phyloP scores from a whole-genome alignment of 2,329 filamentous ascomycete genomes.

The Fusarium duplospermum region DNA sequence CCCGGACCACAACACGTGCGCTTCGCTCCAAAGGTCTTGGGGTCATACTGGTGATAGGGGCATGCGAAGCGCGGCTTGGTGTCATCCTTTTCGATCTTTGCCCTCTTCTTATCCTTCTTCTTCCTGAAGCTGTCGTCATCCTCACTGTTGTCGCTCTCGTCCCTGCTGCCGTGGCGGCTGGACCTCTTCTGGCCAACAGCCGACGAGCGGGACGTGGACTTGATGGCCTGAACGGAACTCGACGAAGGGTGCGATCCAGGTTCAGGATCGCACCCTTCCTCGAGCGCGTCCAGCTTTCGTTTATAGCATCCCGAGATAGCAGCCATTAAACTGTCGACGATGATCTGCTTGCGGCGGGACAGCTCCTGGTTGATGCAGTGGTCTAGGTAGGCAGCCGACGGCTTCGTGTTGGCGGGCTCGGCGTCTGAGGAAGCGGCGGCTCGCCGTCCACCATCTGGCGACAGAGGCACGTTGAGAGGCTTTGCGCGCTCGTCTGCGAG shows the following conservation, averaged over 20 bases:
- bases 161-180: slow-evolving; percentile 24
- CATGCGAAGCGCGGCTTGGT: slow-evolving; percentile 48
- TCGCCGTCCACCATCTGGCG: slow-evolving; percentile 24
- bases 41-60: slow-evolving; percentile 52
- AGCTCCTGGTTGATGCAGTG: slow-evolving; percentile 26
- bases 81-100: slow-evolving; percentile 49
- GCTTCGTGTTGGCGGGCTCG: slow-evolving; percentile 42
- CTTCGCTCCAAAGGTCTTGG: slow-evolving; percentile 35
- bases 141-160: slow-evolving; percentile 44
- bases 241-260: slow-evolving; percentile 28
- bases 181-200: slow-evolving; percentile 33
- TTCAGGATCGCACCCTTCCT: slow-evolving; percentile 30
- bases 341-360: slow-evolving; percentile 15
- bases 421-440: slow-evolving; percentile 39
- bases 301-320: slow-evolving; percentile 24
- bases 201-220: slow-evolving; percentile 7
- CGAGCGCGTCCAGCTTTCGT: slow-evolving; percentile 36
- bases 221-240: slow-evolving; percentile 26
- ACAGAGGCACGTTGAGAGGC: slow-evolving; percentile 36
- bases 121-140: slow-evolving; percentile 47
- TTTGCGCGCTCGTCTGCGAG: slow-evolving; percentile 19
- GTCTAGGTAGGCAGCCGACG: slow-evolving; percentile 40
- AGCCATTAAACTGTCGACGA: slow-evolving; percentile 31
- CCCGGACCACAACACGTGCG: slow-evolving; percentile 42
- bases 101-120: slow-evolving; percentile 50